Conservation (phyloP, 2,329 filamentous ascomycete genomes). For the Cadophora malorum region DNA sequence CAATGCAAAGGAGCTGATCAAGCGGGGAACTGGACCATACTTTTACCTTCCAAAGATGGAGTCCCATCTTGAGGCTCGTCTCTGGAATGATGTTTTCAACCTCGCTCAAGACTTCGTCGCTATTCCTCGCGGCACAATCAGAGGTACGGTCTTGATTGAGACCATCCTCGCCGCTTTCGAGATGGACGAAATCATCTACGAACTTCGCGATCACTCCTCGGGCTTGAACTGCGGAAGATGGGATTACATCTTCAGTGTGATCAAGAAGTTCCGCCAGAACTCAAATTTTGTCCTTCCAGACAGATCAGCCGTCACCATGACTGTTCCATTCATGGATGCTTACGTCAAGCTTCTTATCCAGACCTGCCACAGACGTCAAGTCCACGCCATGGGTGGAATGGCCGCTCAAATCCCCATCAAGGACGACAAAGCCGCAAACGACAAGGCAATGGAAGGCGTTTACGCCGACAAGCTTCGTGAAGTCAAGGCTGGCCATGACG, state of each 20-base stretch:
- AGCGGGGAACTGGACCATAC: slow-evolving; percentile 87
- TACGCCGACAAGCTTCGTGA: slow-evolving; percentile 96
- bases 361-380: slow-evolving; percentile 94
- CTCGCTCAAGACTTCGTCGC: slow-evolving; percentile 91
- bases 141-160: slow-evolving; percentile 95
- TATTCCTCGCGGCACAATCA: slow-evolving; percentile 88
- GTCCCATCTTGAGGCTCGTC: slow-evolving; percentile 92
- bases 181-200: slow-evolving; percentile 99
- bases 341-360: slow-evolving; percentile 98
- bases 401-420: slow-evolving; percentile 99
- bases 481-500: slow-evolving; percentile 93
- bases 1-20: slow-evolving; percentile 89
- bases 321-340: slow-evolving; percentile 95
- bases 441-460: slow-evolving; percentile 91
- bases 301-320: slow-evolving; percentile 93
- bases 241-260: slow-evolving; percentile 99
- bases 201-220: slow-evolving; percentile 93
- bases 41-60: slow-evolving; percentile 99
- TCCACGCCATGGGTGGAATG: slow-evolving; percentile 99
- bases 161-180: slow-evolving; percentile 97
- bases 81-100: slow-evolving; percentile 99
- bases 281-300: slow-evolving; percentile 92
- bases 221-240: slow-evolving; percentile 98
- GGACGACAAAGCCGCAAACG: slow-evolving; percentile 88
- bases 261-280: slow-evolving; percentile 99